These are phyloP conservation scores for Tulasnella sp. DNA, from an alignment of 768 basidiomycete species.

Conservation along the genomic window DNA sequence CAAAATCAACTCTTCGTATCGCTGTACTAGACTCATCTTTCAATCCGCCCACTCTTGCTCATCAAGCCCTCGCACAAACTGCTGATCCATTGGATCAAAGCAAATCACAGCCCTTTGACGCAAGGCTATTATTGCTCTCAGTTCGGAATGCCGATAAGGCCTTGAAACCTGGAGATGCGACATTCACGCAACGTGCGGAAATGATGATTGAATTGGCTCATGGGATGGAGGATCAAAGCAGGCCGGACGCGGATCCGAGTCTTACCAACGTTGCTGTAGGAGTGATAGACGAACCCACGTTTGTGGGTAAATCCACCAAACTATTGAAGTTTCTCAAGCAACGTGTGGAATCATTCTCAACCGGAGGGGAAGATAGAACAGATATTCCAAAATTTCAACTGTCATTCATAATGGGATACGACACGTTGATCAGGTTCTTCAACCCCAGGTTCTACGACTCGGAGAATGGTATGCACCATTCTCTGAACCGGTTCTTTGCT, in stretches of 20 bases:
- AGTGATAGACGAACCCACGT: conserved; percentile 76
- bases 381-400: conserved; percentile 24
- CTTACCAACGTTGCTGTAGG: conserved; percentile 54
- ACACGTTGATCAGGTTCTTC: conserved; percentile 74
- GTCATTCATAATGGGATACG: conserved; percentile 65
- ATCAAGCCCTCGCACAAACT: conserved; percentile 52
- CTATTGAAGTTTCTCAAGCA: conserved; percentile 44
- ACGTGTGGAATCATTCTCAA: no score
- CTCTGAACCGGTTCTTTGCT: conserved; percentile 48
- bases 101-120: conserved; percentile 39
- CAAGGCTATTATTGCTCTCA: conserved; percentile 66
- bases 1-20: conserved; percentile 33
- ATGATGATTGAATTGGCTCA: conserved; percentile 70
- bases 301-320: conserved; percentile 62
- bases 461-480: conserved; percentile 37
- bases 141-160: conserved; percentile 79
- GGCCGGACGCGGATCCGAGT: background rate
- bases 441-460: conserved; percentile 56
- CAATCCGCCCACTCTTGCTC: conserved; percentile 82
- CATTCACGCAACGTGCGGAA: conserved; percentile 62
- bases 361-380: no score
- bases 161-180: conserved; percentile 56
- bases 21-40: conserved; percentile 84
- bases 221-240: conserved; percentile 23
- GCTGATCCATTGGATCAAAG: conserved; percentile 7